Evolutionary conservation across 352 stramenopile genomes (phyloP).

Genomic region (Globisporangium emineosum): DNA sequence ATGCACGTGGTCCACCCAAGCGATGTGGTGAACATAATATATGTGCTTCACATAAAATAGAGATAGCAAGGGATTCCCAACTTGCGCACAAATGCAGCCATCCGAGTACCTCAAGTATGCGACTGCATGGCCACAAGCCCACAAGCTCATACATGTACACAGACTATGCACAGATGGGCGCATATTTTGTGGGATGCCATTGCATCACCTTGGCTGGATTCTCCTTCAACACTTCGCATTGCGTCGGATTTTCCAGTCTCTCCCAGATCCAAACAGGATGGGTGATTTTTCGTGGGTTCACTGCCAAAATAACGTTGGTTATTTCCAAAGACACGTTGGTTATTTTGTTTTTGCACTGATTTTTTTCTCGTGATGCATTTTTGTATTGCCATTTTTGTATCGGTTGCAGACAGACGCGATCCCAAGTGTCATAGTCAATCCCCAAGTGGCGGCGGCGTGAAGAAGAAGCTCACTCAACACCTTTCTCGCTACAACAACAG

Average conservation of each 20-base stretch:
- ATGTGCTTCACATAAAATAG: too few relatives aligned
- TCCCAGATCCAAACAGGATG: not conserved
- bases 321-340: slow-evolving; percentile 2
- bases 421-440: not conserved
- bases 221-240: not conserved
- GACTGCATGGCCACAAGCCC: too few relatives aligned
- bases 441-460: slow-evolving; percentile 1
- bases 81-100: too few relatives aligned
- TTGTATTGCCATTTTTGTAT: slow-evolving; percentile 1
- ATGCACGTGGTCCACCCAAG: too few relatives aligned
- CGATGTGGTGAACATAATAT: not conserved
- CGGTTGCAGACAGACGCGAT: not conserved
- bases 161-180: too few relatives aligned
- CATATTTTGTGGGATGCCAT: too few relatives aligned
- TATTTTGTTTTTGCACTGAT: slow-evolving; percentile 9
- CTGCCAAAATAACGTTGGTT: slow-evolving; percentile 7
- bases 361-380: slow-evolving; percentile 9
- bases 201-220: not conserved
- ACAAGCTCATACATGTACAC: too few relatives aligned
- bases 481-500: not conserved
- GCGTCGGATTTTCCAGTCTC: not conserved
- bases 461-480: not conserved
- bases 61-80: too few relatives aligned
- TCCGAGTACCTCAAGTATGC: too few relatives aligned
- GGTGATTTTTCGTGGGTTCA: slow-evolving; percentile 9